Percentiles rank a stretch among this genome's conserved stretches.
These are phyloP conservation scores for Solanum hybrid DNA, from an alignment of 305 asterid species.

Conservation along the genomic window DNA sequence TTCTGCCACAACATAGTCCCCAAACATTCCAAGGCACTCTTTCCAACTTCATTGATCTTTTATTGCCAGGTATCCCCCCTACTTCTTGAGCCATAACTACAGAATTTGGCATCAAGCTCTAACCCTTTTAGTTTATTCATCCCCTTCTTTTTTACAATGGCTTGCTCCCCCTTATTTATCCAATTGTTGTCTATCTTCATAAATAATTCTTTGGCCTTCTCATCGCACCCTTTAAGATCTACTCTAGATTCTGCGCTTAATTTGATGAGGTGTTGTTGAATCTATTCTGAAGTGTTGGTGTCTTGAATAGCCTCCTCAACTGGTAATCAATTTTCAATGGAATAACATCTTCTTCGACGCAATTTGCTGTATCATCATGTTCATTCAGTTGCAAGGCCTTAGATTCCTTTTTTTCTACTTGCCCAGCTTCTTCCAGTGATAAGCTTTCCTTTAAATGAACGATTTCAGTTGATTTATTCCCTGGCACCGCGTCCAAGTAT, in stretches of 20 bases:
- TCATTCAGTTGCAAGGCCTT: not conserved
- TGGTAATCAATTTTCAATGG: not conserved
- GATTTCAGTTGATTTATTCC: not conserved
- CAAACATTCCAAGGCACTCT: not conserved
- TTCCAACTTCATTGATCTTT: not conserved
- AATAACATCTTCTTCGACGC: not conserved
- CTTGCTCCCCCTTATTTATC: not conserved
- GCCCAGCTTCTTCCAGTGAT: not conserved
- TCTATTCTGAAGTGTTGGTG: not conserved
- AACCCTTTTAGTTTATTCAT: not conserved
- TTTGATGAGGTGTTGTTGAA: not conserved
- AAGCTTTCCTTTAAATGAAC: not conserved
- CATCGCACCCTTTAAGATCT: not conserved
- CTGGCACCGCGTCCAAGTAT: not conserved
- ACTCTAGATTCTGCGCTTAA: not conserved
- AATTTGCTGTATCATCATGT: not conserved
- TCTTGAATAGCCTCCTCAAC: not conserved
- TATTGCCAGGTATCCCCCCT: not conserved
- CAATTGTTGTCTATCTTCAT: not conserved
- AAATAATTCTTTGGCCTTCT: not conserved
- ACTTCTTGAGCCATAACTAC: not conserved
- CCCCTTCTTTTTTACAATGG: not conserved
- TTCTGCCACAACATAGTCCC: not conserved
- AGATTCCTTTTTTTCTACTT: not conserved
- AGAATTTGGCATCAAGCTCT: not conserved